Evolutionary conservation across 805 yeast species (phyloP).

Genomic region (Torulaspora maleeae): DNA sequence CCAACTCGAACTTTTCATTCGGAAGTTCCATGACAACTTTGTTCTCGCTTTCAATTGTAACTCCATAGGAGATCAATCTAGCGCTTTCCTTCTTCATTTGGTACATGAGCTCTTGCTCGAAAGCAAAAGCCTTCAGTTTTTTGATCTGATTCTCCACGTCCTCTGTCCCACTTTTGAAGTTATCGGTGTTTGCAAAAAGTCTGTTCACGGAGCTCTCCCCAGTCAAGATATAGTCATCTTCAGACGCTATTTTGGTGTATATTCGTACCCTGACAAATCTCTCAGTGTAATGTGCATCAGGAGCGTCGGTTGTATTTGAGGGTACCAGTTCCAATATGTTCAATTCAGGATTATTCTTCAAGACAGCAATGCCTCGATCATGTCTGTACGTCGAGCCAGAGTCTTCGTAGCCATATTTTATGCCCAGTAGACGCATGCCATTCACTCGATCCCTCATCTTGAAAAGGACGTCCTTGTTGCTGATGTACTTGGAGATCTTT

Average conservation of each 20-base stretch:
- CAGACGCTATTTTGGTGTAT: constrained; percentile 49
- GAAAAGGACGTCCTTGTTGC: constrained; percentile 41
- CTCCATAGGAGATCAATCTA: constrained; percentile 61
- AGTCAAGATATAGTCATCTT: constrained; percentile 47
- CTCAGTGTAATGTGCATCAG: constrained; percentile 27
- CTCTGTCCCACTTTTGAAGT: constrained; percentile 19
- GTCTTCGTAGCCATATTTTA: constrained; percentile 87
- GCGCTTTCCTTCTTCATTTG: constrained; percentile 75
- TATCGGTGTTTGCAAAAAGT: constrained; percentile 14
- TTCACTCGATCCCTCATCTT: constrained; percentile 56
- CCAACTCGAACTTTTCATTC: constrained; percentile 67
- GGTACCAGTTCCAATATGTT: constrained; percentile 42
- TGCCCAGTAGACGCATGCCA: constrained; percentile 57
- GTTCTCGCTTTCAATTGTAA: constrained; percentile 56
- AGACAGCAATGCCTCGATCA: constrained; percentile 71
- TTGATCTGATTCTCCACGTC: constrained; percentile 54
- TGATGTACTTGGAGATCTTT: constrained; percentile 35
- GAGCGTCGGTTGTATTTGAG: constrained; percentile 9
- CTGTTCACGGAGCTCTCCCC: constrained; percentile 47
- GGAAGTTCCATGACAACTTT: constrained; percentile 61
- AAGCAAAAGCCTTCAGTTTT: constrained; percentile 65
- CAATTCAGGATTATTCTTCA: constrained; percentile 44
- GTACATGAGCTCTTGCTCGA: constrained; percentile 85
- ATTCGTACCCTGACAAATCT: constrained; percentile 58
- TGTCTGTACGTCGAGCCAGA: constrained; percentile 70